Evolutionary conservation across 768 basidiomycete species (phyloP).

Genomic region (Inosperma sp.): DNA sequence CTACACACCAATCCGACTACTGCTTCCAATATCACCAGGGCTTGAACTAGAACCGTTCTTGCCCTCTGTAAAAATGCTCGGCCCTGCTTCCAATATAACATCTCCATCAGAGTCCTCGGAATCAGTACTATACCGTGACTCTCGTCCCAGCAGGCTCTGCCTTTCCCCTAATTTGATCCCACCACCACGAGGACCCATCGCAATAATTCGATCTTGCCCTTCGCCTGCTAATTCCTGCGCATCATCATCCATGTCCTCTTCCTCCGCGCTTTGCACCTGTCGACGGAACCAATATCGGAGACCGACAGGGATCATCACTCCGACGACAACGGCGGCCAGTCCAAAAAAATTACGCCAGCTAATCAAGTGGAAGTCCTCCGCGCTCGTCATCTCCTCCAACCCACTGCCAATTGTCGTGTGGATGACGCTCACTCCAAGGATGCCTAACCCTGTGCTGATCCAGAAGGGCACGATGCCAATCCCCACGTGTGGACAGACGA

Average conservation of each 20-base stretch:
- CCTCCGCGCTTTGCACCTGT: slow-evolving; percentile 43
- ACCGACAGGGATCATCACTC: slow-evolving; percentile 91
- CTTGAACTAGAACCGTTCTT: slow-evolving; percentile 18
- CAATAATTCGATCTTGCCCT: slow-evolving; percentile 49
- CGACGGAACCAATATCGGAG: slow-evolving; percentile 77
- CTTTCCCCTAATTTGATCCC: slow-evolving; percentile 32
- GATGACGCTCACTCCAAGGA: slow-evolving; percentile 87
- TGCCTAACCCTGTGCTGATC: slow-evolving; percentile 84
- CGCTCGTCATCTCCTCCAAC: slow-evolving; percentile 91
- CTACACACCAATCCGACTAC: slow-evolving; percentile 1
- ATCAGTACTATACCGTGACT: slow-evolving; percentile 29
- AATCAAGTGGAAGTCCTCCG: slow-evolving; percentile 90
- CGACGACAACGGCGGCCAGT: slow-evolving; percentile 78
- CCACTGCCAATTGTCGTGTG: slow-evolving; percentile 94
- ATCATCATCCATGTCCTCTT: slow-evolving; percentile 27
- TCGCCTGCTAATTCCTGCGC: slow-evolving; percentile 7
- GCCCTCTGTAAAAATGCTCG: slow-evolving; percentile 35
- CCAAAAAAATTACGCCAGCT: slow-evolving; percentile 89
- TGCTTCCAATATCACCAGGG: slow-evolving; percentile 13
- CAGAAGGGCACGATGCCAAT: slow-evolving; percentile 85
- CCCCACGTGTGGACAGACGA: slow-evolving; percentile 88
- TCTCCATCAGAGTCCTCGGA: slow-evolving; percentile 58
- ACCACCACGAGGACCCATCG: slow-evolving; percentile 48
- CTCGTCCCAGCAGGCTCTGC: slow-evolving; percentile 17
- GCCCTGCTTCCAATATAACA: slow-evolving; percentile 71